Percentiles rank a stretch among this genome's conserved stretches.
Evolutionary conservation across 2,329 filamentous ascomycete genomes (phyloP).

Genomic region (Bipolaris zeicola): DNA sequence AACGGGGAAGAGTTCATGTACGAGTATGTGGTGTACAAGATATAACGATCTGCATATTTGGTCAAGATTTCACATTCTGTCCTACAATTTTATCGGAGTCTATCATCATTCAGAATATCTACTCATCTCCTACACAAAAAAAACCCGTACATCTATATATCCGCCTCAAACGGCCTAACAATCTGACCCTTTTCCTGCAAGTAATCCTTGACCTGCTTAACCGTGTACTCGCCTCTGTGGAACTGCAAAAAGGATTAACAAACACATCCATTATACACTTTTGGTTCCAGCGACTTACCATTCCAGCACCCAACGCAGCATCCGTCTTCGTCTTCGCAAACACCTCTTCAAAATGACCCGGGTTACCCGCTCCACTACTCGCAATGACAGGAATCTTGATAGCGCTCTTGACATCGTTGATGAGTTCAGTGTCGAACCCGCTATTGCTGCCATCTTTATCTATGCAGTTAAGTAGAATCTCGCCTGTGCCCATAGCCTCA

Average conservation of each 20-base stretch:
- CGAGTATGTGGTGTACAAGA: not conserved
- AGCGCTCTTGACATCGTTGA: conserved; percentile 83
- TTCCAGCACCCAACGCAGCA: conserved; percentile 91
- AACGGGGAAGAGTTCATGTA: not conserved
- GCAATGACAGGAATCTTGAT: conserved; percentile 94
- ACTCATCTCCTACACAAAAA: not conserved
- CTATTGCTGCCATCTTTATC: conserved; percentile 94
- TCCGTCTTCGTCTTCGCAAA: conserved; percentile 86
- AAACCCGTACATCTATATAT: conserved; percentile 15
- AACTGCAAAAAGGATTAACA: conserved; percentile 60
- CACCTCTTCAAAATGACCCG: conserved; percentile 87
- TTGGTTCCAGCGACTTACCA: conserved; percentile 59
- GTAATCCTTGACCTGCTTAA: conserved; percentile 89
- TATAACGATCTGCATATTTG: not conserved
- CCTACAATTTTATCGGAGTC: not conserved
- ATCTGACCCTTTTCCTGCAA: conserved; percentile 72
- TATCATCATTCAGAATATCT: not conserved
- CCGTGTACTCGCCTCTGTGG: conserved; percentile 92
- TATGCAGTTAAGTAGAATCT: conserved; percentile 96
- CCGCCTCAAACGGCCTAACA: conserved; percentile 75
- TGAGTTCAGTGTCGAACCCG: conserved; percentile 92
- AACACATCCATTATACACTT: too few relatives aligned
- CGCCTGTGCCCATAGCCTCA: conserved; percentile 92
- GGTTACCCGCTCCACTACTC: conserved; percentile 87
- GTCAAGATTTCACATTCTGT: not conserved